Base-by-base conservation (phyloP, 768 basidiomycete species). In the Collybia nuda region DNA sequence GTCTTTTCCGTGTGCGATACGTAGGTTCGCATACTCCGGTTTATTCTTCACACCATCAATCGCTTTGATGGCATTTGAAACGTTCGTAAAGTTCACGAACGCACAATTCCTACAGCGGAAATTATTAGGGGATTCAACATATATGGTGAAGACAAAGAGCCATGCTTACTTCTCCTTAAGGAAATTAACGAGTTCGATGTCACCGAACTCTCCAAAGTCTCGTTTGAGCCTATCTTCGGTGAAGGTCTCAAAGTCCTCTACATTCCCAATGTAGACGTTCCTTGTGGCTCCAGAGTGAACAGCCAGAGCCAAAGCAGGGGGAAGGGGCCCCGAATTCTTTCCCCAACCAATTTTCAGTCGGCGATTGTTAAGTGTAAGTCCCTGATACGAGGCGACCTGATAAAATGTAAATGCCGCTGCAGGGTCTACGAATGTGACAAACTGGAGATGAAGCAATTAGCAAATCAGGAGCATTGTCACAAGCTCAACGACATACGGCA, bases 341-440 rank as follows among this genome's bases (percentile, higher is more conserved):
- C 96, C 96, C 97, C 96, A 99, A 41, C 96, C 95, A 58, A 98
- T 85, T 76, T 98, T 98, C 55, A 98, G 81, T 22, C 94, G 85
- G 38, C 95, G 87, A 68, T 93, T 92, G 75, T 93, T 95, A 51
- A 98, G 76, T 19, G 88, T 92, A 48, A 99, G 75, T 5, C 95
- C 94, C 57, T 93, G 88, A 64, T 85, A 88, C 1, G 87, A 85
- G 14, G 96, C 93, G 32, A 93, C 86, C 62, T 96, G 90, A 82
- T 84, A 94, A 78, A 99, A 98, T 8, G 90, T 89, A 62, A 92
- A 87, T 2, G 97, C 95, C 44, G 91, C 90, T 0, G 88, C 85
- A 9, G 94, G 90, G 63, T 98, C 94, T 56, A 98, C 86, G 64
- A 99, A 98, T 5, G 93, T 96, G 47, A 98, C 90, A 56, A 98